These are phyloP conservation scores for Cladobotryum mycophilum DNA, from an alignment of 2,329 filamentous ascomycete genomes.

Conservation along the genomic window DNA sequence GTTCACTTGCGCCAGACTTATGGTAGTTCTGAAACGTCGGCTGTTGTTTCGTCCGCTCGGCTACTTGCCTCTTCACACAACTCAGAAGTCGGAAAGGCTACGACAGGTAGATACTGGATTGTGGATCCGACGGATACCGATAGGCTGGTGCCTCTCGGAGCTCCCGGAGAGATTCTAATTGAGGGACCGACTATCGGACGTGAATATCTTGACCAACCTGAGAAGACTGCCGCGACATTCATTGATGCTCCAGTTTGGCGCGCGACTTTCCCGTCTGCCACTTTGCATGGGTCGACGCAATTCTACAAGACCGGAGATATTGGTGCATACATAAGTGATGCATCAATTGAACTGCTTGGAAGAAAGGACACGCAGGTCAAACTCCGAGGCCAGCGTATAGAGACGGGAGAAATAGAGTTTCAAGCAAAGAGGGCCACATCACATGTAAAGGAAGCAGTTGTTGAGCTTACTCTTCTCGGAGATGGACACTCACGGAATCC, in stretches of 20 bases:
- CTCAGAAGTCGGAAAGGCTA: no score
- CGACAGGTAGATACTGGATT: no score
- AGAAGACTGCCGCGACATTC: constrained; percentile 21
- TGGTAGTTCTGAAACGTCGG: no score
- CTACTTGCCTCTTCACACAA: no score
- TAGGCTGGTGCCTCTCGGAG: constrained; percentile 17
- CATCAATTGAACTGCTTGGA: constrained; percentile 36
- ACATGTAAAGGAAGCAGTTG: no score
- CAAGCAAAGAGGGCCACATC: no score
- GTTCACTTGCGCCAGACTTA: no score
- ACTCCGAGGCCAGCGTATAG: constrained; percentile 49
- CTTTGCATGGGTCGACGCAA: no score
- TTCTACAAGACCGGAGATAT: constrained; percentile 44
- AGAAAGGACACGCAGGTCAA: constrained; percentile 54
- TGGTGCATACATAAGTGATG: constrained; percentile 34
- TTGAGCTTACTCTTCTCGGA: no score
- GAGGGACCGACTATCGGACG: constrained; percentile 20
- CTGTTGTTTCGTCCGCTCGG: no score
- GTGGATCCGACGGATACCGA: constrained; percentile 17
- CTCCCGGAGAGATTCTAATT: constrained; percentile 21
- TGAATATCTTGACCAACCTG: constrained; percentile 19
- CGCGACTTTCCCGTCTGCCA: background rate
- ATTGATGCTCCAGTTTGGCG: constrained; percentile 22
- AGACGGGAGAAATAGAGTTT: constrained; percentile 28
- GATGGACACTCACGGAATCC: no score